Percentiles rank a stretch among this genome's conserved stretches.
phyloP scores from a whole-genome alignment of 2,329 filamentous ascomycete genomes.

The Venturia nashicola region DNA sequence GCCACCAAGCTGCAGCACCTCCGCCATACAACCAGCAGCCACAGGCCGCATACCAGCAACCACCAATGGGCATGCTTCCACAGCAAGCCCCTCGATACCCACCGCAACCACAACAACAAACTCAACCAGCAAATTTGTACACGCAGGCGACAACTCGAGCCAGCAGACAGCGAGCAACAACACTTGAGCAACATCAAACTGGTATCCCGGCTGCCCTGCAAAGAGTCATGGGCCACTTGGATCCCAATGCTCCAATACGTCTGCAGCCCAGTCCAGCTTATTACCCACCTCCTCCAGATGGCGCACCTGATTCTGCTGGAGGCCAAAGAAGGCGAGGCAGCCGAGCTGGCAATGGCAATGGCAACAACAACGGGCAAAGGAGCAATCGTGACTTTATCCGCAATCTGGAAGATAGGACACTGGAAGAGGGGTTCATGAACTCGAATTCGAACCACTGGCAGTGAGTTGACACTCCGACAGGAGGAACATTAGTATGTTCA shows the following conservation, averaged over 20 bases:
- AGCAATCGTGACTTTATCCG: conserved; percentile 73
- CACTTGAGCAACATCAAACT: conserved; percentile 88
- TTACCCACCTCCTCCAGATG: conserved; percentile 85
- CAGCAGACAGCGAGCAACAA: conserved; percentile 79
- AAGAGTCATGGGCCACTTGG: conserved; percentile 87
- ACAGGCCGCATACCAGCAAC: conserved; percentile 16
- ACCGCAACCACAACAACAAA: conserved; percentile 45
- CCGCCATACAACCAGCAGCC: conserved; percentile 64
- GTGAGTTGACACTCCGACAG: conserved; percentile 22
- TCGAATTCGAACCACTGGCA: conserved; percentile 61
- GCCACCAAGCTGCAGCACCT: conserved; percentile 60
- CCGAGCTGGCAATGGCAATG: conserved; percentile 45
- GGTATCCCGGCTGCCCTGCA: conserved; percentile 90
- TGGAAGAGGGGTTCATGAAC: conserved; percentile 83
- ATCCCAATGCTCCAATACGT: conserved; percentile 86
- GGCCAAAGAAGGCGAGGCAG: conserved; percentile 64
- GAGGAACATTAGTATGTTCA: background rate
- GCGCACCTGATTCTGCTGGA: conserved; percentile 55
- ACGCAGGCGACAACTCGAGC: conserved; percentile 65
- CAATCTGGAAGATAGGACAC: conserved; percentile 82
- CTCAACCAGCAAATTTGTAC: conserved; percentile 40
- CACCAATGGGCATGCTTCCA: conserved; percentile 37
- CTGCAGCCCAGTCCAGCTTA: conserved; percentile 94
- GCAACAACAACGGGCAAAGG: conserved; percentile 41
- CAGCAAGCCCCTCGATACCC: conserved; percentile 25